Evolutionary conservation across 768 basidiomycete genomes (phyloP).

Genomic region (Podaxis mareebaensis): DNA sequence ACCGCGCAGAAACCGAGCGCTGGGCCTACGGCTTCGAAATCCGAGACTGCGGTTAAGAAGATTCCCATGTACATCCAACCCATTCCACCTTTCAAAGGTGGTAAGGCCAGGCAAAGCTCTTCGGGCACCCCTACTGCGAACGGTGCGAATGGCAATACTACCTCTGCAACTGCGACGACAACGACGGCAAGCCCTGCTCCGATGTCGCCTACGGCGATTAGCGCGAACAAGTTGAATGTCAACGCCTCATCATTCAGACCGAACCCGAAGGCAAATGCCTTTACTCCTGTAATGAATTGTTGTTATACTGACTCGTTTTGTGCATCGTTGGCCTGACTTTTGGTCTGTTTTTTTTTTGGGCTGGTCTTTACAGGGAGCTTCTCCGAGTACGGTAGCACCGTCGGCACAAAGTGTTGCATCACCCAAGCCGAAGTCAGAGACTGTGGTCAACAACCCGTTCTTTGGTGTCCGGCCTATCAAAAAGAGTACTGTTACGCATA

Average conservation of each 20-base stretch:
- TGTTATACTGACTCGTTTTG: conserved; percentile 25
- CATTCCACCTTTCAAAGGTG: conserved; percentile 90
- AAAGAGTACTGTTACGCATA: conserved; percentile 73
- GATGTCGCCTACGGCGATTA: conserved; percentile 51
- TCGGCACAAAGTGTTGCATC: conserved; percentile 45
- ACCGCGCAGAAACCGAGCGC: conserved; percentile 27
- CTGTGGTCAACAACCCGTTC: conserved; percentile 78
- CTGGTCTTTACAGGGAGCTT: conserved; percentile 11
- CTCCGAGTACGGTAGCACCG: conserved; percentile 49
- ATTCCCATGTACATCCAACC: conserved; percentile 81
- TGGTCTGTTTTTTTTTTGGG: conserved; percentile 3
- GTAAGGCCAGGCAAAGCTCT: conserved; percentile 34
- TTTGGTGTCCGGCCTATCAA: conserved; percentile 81
- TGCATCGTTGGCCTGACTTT: background rate
- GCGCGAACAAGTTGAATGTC: conserved; percentile 72
- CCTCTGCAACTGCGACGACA: conserved; percentile 24
- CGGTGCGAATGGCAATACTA: conserved; percentile 20
- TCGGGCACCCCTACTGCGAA: conserved; percentile 17
- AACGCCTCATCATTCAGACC: conserved; percentile 92
- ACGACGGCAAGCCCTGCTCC: conserved; percentile 28
- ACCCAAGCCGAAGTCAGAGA: conserved; percentile 63
- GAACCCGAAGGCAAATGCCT: conserved; percentile 75
- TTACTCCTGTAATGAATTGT: conserved; percentile 58
- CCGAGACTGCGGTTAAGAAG: conserved; percentile 35
- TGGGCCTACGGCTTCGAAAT: conserved; percentile 24